phyloP scores from a whole-genome alignment of 257 asterid species.

The Scutellaria barbata region DNA sequence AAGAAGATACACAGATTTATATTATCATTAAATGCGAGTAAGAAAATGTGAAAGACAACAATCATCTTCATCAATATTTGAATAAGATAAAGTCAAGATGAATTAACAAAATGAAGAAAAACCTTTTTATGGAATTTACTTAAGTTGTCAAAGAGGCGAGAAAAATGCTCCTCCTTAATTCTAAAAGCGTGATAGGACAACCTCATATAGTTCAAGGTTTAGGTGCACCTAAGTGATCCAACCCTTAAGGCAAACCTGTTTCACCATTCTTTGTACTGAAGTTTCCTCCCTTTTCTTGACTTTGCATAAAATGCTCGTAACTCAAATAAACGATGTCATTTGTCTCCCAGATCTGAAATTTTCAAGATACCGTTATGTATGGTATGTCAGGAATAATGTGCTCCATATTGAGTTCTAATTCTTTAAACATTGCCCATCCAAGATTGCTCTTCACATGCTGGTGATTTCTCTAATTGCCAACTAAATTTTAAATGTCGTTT shows the following conservation, averaged over 20 bases:
- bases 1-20: background rate
- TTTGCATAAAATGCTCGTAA: background rate
- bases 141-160: background rate
- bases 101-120: conserved; percentile 1
- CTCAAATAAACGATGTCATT: conserved; percentile 1
- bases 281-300: conserved; percentile 10
- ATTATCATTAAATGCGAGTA: background rate
- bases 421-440: background rate
- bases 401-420: background rate
- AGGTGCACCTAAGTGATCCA: background rate
- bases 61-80: conserved; percentile 4
- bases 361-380: background rate
- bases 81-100: conserved; percentile 15
- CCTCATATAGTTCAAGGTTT: background rate
- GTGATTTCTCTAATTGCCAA: background rate
- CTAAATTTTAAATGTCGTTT: background rate
- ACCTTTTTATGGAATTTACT: conserved; percentile 2
- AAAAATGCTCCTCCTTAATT: background rate
- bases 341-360: background rate
- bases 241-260: background rate
- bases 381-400: background rate
- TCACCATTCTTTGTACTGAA: background rate
- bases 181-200: background rate
- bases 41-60: conserved; percentile 5
- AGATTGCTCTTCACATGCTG: conserved; percentile 14